Evolutionary conservation across 2,329 filamentous ascomycete genomes (phyloP).

Genomic region (Xylariaceae sp.): DNA sequence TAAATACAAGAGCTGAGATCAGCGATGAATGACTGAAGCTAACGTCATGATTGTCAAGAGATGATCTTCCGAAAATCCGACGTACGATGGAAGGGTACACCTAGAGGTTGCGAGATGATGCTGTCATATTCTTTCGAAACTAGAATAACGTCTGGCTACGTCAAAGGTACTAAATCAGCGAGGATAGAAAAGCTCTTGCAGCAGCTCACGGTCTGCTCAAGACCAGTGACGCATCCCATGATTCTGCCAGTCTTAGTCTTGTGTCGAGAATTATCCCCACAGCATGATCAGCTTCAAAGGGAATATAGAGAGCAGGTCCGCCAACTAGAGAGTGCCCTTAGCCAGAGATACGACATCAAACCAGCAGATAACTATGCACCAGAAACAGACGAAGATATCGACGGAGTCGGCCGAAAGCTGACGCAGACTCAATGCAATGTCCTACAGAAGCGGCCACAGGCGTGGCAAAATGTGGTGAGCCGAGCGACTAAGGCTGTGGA

Average conservation of each 20-base stretch:
- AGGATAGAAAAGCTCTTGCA: constrained; percentile 20
- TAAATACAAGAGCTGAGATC: no score
- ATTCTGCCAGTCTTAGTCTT: constrained; percentile 29
- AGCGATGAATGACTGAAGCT: not conserved
- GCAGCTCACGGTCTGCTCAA: constrained; percentile 22
- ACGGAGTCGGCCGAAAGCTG: constrained; percentile 25
- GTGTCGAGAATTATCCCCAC: constrained; percentile 19
- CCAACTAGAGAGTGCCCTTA: constrained; percentile 24
- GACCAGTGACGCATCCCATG: constrained; percentile 26
- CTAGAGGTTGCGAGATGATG: constrained; percentile 31
- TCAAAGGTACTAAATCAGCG: constrained; percentile 25
- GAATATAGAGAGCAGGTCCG: constrained; percentile 24
- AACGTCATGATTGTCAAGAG: constrained; percentile 12
- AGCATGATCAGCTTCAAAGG: constrained; percentile 26
- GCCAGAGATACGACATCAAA: constrained; percentile 22
- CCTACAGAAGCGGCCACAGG: constrained; percentile 29
- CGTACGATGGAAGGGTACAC: constrained; percentile 24
- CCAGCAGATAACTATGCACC: constrained; percentile 13
- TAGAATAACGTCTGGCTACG: constrained; percentile 27
- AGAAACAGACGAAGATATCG: constrained; percentile 20
- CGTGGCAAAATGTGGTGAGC: constrained; percentile 24
- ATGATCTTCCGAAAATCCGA: constrained; percentile 33
- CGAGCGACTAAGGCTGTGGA: constrained; percentile 17
- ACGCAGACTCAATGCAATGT: constrained; percentile 27
- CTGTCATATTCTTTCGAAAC: constrained; percentile 26